Evolutionary conservation across 1,139 yeast species (phyloP).

Genomic region (Kodamaea derodonti): DNA sequence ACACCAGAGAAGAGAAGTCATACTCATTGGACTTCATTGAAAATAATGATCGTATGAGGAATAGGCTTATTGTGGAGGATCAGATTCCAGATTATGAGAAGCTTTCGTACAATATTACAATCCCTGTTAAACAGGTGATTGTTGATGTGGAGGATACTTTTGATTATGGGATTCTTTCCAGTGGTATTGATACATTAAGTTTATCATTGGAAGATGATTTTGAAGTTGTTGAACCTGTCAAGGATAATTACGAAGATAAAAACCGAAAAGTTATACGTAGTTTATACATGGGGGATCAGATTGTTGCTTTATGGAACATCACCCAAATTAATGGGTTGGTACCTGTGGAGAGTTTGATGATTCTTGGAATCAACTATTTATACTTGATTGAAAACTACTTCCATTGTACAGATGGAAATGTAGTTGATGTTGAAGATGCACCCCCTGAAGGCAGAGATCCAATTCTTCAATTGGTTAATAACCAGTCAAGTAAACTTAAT

Average conservation of each 20-base stretch:
- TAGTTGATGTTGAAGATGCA: slow-evolving; percentile 65
- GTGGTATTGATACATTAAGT: slow-evolving; percentile 25
- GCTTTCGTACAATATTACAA: slow-evolving; percentile 35
- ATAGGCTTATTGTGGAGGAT: slow-evolving; percentile 51
- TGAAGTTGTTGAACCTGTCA: slow-evolving; percentile 39
- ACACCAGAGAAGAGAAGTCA: slow-evolving; percentile 17
- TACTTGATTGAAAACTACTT: slow-evolving; percentile 71
- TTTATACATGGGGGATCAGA: slow-evolving; percentile 66
- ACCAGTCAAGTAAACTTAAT: slow-evolving; percentile 24
- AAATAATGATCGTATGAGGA: slow-evolving; percentile 62
- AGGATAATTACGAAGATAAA: slow-evolving; percentile 54
- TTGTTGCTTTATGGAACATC: slow-evolving; percentile 68
- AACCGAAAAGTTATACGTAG: slow-evolving; percentile 71
- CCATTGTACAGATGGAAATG: slow-evolving; percentile 55
- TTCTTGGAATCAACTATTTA: slow-evolving; percentile 58
- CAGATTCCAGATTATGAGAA: slow-evolving; percentile 43
- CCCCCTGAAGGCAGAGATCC: slow-evolving; percentile 60
- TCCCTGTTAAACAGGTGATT: slow-evolving; percentile 30
- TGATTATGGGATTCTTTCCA: slow-evolving; percentile 8
- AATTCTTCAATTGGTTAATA: slow-evolving; percentile 54
- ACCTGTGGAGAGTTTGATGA: slow-evolving; percentile 68
- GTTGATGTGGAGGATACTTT: slow-evolving; percentile 2
- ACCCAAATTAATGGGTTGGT: slow-evolving; percentile 71
- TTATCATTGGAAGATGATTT: slow-evolving; percentile 30
- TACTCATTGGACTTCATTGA: slow-evolving; percentile 65